Evolutionary conservation across 345 rosid species (phyloP), one percentile per base, ranked within the genome.

Genomic region (Crucihimalaya himalaica): DNA sequence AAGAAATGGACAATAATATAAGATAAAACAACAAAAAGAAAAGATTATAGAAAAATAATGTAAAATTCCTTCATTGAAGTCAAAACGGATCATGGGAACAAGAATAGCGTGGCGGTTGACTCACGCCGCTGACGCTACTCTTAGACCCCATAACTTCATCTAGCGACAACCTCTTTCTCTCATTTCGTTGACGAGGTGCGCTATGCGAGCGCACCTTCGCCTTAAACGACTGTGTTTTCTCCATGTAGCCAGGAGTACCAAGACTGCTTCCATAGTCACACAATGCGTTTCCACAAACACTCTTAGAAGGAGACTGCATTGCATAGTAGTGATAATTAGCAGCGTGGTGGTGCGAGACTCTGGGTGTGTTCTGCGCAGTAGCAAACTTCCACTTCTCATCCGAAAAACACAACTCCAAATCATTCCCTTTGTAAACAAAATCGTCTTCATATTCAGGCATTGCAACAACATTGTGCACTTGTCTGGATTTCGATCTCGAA

Each of bases 191-290:
- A 71, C 73, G 86, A 0, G 96, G 97, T 1, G 89, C 86, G 45
- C 97, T 92, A 40, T 73, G 71, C 5, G 91, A 88, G 75, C 97
- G 88, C 80, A 66, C 57, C 32, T 90, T 95, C 0, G 99, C 97
- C 50, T 82, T 86, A 62, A 86, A 95, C 0, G 98, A 92, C 72
- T 87, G 78, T 0, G 99, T 92, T 63, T 80, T 88, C 16, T 88
- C 83, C 97, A 95, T 95, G 78, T 95, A 95, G 53, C 81, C 85
- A 3, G 96, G 99, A 52, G 69, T 34, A 39, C 21, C 57, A 66
- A 42, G 6, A 23, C 66, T 42, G 21, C 51, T 73, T 63, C 75
- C 76, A 48, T 81, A 81, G 65, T 80, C 81, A 31, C 75, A 86
- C 28, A 52, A 78, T 66, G 68, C 2, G 4, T 88, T 87, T 6